These are phyloP conservation scores for Neoscytalidium dimidiatum DNA, from an alignment of 2,329 filamentous ascomycete species.

Conservation along the genomic window DNA sequence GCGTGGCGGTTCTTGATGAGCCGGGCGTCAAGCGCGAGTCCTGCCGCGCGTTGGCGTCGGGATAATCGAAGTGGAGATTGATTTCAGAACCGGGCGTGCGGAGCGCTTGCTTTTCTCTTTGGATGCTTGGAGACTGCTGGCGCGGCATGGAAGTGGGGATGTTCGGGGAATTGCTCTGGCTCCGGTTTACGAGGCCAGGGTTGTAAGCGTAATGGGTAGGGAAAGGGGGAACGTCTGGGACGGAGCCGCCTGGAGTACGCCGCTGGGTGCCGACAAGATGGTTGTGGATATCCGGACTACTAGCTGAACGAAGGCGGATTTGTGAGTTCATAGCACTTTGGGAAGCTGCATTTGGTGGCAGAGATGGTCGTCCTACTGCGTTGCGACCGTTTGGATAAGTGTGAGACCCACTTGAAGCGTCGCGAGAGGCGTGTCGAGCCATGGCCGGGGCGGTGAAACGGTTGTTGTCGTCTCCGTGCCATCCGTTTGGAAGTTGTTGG, in stretches of 20 bases:
- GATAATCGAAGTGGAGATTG: conserved; percentile 43
- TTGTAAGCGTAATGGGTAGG: conserved; percentile 60
- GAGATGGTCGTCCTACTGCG: conserved; percentile 71
- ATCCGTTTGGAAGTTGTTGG: conserved; percentile 66
- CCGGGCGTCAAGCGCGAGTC: conserved; percentile 30
- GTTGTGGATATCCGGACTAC: conserved; percentile 89
- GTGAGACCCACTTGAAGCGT: conserved; percentile 66
- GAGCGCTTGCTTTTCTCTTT: conserved; percentile 51
- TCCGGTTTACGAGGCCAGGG: conserved; percentile 68
- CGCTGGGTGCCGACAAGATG: conserved; percentile 60
- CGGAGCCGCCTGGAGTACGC: conserved; percentile 47
- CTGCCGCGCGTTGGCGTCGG: conserved; percentile 31
- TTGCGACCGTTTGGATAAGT: conserved; percentile 66
- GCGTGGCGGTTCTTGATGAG: conserved; percentile 38
- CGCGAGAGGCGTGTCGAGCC: conserved; percentile 76
- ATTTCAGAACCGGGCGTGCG: conserved; percentile 19
- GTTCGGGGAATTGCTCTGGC: conserved; percentile 78
- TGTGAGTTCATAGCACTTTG: conserved; percentile 54
- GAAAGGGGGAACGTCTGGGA: conserved; percentile 53
- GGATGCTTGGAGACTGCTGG: conserved; percentile 70
- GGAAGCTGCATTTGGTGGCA: conserved; percentile 66
- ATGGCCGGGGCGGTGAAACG: conserved; percentile 88
- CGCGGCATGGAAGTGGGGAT: conserved; percentile 64
- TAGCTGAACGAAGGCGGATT: conserved; percentile 83
- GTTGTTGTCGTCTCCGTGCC: conserved; percentile 70